These are phyloP conservation scores for Lablab purpureus DNA, from an alignment of 306 rosid genomes.

Conservation along the genomic window DNA sequence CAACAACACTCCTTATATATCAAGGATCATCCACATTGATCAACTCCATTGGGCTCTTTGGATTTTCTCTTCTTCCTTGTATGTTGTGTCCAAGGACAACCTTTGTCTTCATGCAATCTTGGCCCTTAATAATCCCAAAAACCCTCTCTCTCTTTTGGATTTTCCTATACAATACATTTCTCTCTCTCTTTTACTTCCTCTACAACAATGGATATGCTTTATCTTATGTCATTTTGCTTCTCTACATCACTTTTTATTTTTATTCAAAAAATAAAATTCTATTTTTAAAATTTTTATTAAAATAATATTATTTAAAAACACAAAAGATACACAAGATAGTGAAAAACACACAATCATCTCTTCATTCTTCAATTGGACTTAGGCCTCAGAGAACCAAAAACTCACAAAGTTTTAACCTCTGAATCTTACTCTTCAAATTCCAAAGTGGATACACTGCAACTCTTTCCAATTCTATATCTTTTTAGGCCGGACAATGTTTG, in stretches of 20 bases:
- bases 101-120: conserved; percentile 19
- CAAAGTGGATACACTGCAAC: conserved; percentile 41
- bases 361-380: not conserved
- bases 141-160: conserved; percentile 1
- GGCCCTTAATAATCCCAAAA: conserved; percentile 41
- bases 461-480: conserved; percentile 9
- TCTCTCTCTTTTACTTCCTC: conserved; percentile 22
- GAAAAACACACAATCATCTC: conserved; percentile 2
- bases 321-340: no score
- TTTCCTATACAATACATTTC: not conserved
- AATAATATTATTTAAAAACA: no score
- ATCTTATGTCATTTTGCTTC: no score
- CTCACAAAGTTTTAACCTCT: not conserved
- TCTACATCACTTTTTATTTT: no score
- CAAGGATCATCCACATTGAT: conserved; percentile 48
- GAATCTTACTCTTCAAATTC: conserved; percentile 51
- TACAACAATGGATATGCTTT: no score
- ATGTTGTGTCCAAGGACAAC: conserved; percentile 35
- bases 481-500: conserved; percentile 31
- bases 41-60: conserved; percentile 52
- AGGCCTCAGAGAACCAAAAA: not conserved
- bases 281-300: no score
- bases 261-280: no score
- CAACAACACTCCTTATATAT: conserved; percentile 8
- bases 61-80: conserved; percentile 48